Base-by-base conservation (phyloP, 2,329 filamentous ascomycete species). In the Nannizziopsis arthrosporioides region DNA sequence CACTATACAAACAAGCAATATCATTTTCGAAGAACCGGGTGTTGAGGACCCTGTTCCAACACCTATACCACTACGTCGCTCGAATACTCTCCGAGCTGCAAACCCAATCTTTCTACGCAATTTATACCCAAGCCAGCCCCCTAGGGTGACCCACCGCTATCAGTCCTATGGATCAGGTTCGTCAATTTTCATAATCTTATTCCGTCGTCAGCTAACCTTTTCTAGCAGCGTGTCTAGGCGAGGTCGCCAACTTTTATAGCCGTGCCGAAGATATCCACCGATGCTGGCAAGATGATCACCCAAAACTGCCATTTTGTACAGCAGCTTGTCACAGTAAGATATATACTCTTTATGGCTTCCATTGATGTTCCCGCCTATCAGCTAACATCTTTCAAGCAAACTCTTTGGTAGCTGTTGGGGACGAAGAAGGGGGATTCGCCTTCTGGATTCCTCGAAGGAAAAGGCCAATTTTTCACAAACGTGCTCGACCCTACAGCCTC, bases 361-460 rank as follows among this genome's bases (percentile, higher is more conserved):
- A n/a, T 30, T 15, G 9, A 27, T 32, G 10, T 44, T 44, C 11
- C 35, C 35, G 32, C 18, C 45, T 53, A 31, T 56, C 52, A 52
- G 53, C 53, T 58, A 51, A 61, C 43, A 18, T 22, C 19, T 10
- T 42, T 35, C 10, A 51, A 78, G 76, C 75, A 51, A 84, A 83
- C 61, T 76, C 80, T 6, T 68, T 85, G 8, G 72, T 85, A 50
- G 82, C 82, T 2, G 70, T 84, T 50, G 82, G 81, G 35, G 81
- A 84, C 56, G 82, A 86, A 65, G 78, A 82, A 57, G 82, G 82
- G 15, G 70, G 71, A 70, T 86, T 42, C 72, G 80, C 48, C 62
- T 85, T 11, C 59, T 85, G 6, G 81, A 85, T 57, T 76, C 80
- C 2, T 69, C 72, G 0, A 67, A 71, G 48, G 68, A 71, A 50